Conservation (phyloP, 2,329 filamentous ascomycete species). For the Colletotrichum tropicale region DNA sequence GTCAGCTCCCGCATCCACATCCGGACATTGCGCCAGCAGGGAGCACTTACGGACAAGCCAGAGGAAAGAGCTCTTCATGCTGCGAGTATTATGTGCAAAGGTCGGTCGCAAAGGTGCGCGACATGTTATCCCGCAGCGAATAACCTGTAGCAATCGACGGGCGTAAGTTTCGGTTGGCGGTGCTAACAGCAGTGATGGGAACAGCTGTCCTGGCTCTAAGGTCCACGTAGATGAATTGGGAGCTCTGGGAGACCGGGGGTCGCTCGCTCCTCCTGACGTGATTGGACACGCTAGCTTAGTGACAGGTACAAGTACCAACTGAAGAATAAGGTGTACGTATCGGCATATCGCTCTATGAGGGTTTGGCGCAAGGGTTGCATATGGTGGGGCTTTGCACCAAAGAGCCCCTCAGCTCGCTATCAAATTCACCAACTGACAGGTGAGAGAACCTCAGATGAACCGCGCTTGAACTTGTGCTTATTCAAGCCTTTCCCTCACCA, state of each 20-base stretch:
- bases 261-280: not conserved
- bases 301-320: not conserved
- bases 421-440: not conserved
- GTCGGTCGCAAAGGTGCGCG: constrained; percentile 8
- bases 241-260: not conserved
- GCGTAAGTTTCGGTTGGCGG: not conserved
- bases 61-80: constrained; percentile 43
- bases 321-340: not conserved
- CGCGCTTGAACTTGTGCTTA: not conserved
- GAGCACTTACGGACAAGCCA: constrained; percentile 46
- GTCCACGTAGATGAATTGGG: constrained; percentile 19
- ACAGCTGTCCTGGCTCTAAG: constrained; percentile 21
- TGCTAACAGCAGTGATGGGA: not conserved
- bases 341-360: not conserved
- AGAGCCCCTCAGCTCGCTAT: not conserved
- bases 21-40: not conserved
- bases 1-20: not conserved
- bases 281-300: not conserved
- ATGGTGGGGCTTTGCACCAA: not conserved
- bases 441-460: not conserved
- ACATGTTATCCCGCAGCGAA: constrained; percentile 18
- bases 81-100: constrained; percentile 38
- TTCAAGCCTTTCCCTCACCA: not conserved
- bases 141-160: not conserved
- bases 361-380: not conserved